Base-by-base conservation (phyloP, 116 monocot species). In the Cymodocea nodosa region DNA sequence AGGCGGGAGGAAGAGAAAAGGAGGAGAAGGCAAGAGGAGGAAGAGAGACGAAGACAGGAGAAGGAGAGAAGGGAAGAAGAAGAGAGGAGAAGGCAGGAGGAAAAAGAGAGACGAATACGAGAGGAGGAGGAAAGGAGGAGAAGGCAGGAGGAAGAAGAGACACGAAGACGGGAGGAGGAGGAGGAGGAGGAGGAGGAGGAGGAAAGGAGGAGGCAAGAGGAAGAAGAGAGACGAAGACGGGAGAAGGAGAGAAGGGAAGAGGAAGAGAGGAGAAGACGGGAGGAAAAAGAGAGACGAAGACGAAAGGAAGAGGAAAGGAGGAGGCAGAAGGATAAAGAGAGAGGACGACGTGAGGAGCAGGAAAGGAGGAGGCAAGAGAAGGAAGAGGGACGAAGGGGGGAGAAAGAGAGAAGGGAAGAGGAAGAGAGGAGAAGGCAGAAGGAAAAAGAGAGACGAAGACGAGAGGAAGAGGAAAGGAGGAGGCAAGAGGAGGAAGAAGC, bases 101-200 rank as follows among this genome's bases (percentile, higher is more conserved):
- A 18, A 34, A 30, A 70, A 50, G 23, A 60, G 37, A 51, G 17
- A 17, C 25, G 70, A 51, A 51, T 25, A 24, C 22, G 6, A 34
- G 56, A 56, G 2, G 56, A 56, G 12, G 48, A 59, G 6, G 34
- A 17, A 60, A 25, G 57, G 18, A 56, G 36, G 56, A 13, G 14
- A 35, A 25, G 15, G 40, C 59, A 20, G 40, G 22, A 59, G 39
- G 68, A 68, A 18, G 50, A 50, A 35, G 67, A 67, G 52, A 53
- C 15, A 37, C 9, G 6, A 0, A 35, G 18, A 35, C n/a, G 24
- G 44, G 59, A 49, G 23, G 50, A 34, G 59, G 6, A 25, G 39
- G 12, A 35, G 48, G 50, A 15, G 48, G 50, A 23, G 13, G 60
- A 24, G 23, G 23, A 34, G 48, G 53, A 49, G 18, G 55, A 23